Conservation (phyloP, 371 early-diverging fungal species). For the Mucor piriformis region DNA sequence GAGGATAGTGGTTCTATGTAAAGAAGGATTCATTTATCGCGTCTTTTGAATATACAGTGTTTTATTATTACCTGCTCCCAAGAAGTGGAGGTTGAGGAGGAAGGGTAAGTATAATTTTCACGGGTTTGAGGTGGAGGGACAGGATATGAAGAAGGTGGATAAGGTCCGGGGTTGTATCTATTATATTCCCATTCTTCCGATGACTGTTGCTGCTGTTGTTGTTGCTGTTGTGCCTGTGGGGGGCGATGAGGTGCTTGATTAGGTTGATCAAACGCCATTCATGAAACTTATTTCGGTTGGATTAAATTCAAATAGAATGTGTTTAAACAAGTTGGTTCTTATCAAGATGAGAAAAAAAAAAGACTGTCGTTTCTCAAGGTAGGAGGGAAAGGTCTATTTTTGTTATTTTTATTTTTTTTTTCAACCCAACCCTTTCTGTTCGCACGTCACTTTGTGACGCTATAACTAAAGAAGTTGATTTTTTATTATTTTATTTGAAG, state of each 20-base stretch:
- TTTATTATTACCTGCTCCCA: slow-evolving; percentile 16
- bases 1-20: slow-evolving; percentile 3
- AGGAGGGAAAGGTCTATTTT: background rate
- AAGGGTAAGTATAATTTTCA: slow-evolving; percentile 2
- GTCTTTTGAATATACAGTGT: background rate
- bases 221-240: slow-evolving; percentile 24
- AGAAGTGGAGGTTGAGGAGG: background rate
- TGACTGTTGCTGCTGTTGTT: background rate
- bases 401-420: slow-evolving; percentile 1
- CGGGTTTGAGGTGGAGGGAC: background rate
- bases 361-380: background rate
- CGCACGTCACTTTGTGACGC: slow-evolving; percentile 36
- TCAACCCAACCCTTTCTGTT: background rate
- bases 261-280: slow-evolving; percentile 44
- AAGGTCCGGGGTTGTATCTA: slow-evolving; percentile 15
- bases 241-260: slow-evolving; percentile 31
- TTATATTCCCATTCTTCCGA: slow-evolving; percentile 28
- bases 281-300: slow-evolving; percentile 8
- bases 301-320: background rate
- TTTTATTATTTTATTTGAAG: background rate
- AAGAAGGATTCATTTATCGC: background rate
- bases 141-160: slow-evolving; percentile 4
- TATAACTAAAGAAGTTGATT: slow-evolving; percentile 5
- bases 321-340: background rate
- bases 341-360: slow-evolving; percentile 10